Evolutionary conservation across 306 rosid species (phyloP).

Genomic region (Luffa aegyptiaca): DNA sequence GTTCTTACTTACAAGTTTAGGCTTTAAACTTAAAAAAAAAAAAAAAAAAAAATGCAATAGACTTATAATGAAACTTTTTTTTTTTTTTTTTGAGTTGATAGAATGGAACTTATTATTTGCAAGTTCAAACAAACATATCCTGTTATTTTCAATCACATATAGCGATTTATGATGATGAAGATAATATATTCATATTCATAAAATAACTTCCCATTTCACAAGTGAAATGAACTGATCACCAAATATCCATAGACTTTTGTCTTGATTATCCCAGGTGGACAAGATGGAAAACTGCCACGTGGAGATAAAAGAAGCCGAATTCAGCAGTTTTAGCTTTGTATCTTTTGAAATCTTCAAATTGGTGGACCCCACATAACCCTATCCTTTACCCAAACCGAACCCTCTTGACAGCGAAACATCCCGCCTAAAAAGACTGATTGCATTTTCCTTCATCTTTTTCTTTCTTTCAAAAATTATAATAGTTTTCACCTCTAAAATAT

Average conservation of each 20-base stretch:
- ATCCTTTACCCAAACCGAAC: not conserved
- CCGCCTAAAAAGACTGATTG: constrained; percentile 40
- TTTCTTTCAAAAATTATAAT: not conserved
- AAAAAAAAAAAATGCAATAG: no score
- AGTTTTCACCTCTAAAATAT: not conserved
- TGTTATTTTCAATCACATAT: not conserved
- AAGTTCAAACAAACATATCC: not conserved
- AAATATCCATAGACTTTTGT: not conserved
- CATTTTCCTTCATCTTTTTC: not conserved
- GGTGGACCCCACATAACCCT: constrained; percentile 6
- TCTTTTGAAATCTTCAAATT: not conserved
- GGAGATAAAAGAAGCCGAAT: not conserved
- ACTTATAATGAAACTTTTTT: no score
- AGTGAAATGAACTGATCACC: not conserved
- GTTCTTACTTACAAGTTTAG: no score
- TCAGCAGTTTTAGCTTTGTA: not conserved
- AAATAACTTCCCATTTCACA: not conserved
- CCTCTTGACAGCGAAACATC: constrained; percentile 45
- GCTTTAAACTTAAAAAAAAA: no score
- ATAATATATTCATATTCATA: not conserved
- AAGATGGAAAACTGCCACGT: constrained; percentile 1
- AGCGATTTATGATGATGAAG: not conserved
- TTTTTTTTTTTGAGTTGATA: no score
- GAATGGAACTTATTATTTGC: not conserved
- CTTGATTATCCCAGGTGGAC: not conserved